Evolutionary conservation across 768 basidiomycete genomes (phyloP).

Genomic region (Tephrocybe sp.): DNA sequence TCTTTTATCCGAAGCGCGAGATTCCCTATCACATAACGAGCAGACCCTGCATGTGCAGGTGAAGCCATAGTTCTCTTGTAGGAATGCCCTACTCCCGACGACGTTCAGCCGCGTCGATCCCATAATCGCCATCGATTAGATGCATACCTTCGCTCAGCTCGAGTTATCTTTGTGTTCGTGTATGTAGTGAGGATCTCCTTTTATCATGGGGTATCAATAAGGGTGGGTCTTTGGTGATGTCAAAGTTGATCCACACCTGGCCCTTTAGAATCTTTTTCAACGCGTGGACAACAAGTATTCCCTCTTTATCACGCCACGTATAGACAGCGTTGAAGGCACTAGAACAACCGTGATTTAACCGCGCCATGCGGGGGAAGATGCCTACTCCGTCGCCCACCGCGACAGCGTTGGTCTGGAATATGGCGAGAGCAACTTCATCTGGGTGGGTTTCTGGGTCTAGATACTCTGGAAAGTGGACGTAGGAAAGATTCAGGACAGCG

Average conservation of each 20-base stretch:
- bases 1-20: slow-evolving; percentile 51
- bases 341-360: slow-evolving; percentile 70
- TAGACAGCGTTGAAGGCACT: slow-evolving; percentile 69
- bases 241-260: slow-evolving; percentile 33
- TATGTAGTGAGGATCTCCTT: slow-evolving; percentile 68
- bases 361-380: slow-evolving; percentile 67
- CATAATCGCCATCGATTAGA: neutral
- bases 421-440: slow-evolving; percentile 56
- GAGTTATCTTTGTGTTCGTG: slow-evolving; percentile 52
- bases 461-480: slow-evolving; percentile 47
- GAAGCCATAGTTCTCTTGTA: slow-evolving; percentile 55
- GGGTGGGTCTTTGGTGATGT: slow-evolving; percentile 1
- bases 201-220: neutral
- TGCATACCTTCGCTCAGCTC: slow-evolving; percentile 52
- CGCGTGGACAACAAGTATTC: slow-evolving; percentile 54
- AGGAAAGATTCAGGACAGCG: slow-evolving; percentile 56
- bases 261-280: slow-evolving; percentile 52
- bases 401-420: slow-evolving; percentile 69
- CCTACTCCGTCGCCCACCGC: slow-evolving; percentile 52
- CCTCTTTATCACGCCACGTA: slow-evolving; percentile 52
- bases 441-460: slow-evolving; percentile 35
- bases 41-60: slow-evolving; percentile 59
- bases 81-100: slow-evolving; percentile 40
- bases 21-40: slow-evolving; percentile 48
- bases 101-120: neutral